A percentile compares a stretch with the other conserved stretches of the same genome.
These are phyloP conservation scores for Suillus alpinus DNA, from an alignment of 768 basidiomycete genomes.

Conservation along the genomic window DNA sequence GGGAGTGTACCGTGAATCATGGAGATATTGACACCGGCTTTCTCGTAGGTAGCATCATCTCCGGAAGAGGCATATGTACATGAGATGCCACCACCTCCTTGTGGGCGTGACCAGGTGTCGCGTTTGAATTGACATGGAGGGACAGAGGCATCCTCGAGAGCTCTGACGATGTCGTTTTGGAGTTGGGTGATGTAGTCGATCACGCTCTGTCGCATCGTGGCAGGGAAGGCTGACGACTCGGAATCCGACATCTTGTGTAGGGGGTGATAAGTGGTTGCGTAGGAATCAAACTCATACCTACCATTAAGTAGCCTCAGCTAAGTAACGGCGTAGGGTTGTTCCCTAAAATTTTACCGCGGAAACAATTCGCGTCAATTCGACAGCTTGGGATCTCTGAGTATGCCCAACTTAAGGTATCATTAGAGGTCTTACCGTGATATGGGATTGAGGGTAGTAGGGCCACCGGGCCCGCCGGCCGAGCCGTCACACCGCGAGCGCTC, in stretches of 20 bases:
- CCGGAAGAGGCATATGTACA: slow-evolving; percentile 12
- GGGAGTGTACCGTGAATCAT: slow-evolving; percentile 18
- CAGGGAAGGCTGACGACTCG: neutral
- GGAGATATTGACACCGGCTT: slow-evolving; percentile 19
- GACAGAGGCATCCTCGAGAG: slow-evolving; percentile 15
- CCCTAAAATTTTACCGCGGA: neutral
- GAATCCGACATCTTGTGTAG: neutral
- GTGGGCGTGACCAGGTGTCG: slow-evolving; percentile 15
- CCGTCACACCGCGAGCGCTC: neutral
- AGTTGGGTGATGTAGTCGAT: slow-evolving; percentile 10
- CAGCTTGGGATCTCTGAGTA: neutral
- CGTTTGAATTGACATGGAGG: slow-evolving; percentile 12
- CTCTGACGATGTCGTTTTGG: slow-evolving; percentile 19
- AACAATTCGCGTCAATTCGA: neutral
- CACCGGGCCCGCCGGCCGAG: neutral
- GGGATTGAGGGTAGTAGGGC: neutral
- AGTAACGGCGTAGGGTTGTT: neutral
- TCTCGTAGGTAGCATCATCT: slow-evolving; percentile 18
- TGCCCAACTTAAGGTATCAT: no score
- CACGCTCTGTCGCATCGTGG: neutral
- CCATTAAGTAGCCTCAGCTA: neutral
- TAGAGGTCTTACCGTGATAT: neutral
- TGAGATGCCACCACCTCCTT: slow-evolving; percentile 19
- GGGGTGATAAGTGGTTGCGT: neutral
- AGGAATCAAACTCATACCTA: neutral